Evolutionary conservation across 2,329 filamentous ascomycete genomes (phyloP).

Genomic region (Talaromyces verruculosus): DNA sequence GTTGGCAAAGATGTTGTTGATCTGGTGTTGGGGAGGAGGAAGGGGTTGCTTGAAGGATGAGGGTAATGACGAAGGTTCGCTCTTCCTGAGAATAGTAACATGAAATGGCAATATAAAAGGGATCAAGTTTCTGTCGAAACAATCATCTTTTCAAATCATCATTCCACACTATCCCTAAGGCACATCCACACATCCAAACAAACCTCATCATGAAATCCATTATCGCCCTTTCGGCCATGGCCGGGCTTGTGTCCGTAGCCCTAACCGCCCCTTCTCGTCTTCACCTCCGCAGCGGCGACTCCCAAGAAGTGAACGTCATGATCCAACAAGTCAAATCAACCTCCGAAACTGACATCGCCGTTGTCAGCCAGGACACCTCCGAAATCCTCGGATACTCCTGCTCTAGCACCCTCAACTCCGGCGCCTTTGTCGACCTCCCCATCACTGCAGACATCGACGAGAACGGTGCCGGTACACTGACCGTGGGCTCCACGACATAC

Average conservation of each 20-base stretch:
- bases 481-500: neutral
- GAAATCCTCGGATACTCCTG: neutral
- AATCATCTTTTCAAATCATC: neutral
- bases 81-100: neutral
- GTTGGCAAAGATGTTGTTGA: neutral
- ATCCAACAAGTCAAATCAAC: slow-evolving; percentile 2
- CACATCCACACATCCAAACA: neutral
- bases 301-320: slow-evolving; percentile 1
- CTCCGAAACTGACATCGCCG: slow-evolving; percentile 1
- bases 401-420: neutral
- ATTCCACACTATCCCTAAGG: neutral
- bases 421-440: neutral
- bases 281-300: neutral
- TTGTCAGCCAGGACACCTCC: neutral
- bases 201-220: neutral
- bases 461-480: neutral
- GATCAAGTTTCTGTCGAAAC: neutral
- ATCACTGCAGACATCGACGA: neutral
- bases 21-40: neutral
- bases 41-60: neutral
- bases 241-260: neutral
- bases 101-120: neutral
- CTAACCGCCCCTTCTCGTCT: neutral
- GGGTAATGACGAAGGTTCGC: neutral
- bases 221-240: neutral